These are phyloP conservation scores for Tardiomyces digboiensis DNA, from an alignment of 1,139 yeast genomes.

Conservation along the genomic window DNA sequence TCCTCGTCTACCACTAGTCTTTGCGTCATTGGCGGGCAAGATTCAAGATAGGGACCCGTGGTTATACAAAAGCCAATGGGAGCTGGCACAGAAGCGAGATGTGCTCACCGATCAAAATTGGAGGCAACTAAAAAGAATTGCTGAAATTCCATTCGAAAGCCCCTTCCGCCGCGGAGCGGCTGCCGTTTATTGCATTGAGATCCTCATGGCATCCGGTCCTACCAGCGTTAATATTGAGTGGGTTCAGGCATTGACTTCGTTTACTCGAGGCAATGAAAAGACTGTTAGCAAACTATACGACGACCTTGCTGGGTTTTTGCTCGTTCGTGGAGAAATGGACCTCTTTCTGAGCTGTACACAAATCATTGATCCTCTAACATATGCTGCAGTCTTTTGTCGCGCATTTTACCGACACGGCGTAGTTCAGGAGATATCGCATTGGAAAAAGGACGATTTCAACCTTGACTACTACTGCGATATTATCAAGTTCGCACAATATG, in stretches of 20 bases:
- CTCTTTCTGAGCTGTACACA: not conserved
- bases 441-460: not conserved
- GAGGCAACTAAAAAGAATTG: not conserved
- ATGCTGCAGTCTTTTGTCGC: not conserved
- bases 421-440: not conserved
- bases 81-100: not conserved
- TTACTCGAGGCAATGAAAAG: not conserved
- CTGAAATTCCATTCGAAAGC: not conserved
- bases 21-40: not conserved
- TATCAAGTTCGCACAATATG: not conserved
- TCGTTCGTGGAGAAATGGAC: not conserved
- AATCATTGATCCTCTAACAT: not conserved
- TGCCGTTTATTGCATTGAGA: not conserved
- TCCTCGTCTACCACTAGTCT: not conserved
- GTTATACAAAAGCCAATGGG: not conserved
- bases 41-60: not conserved
- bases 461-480: not conserved
- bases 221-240: not conserved
- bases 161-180: not conserved
- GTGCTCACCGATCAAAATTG: not conserved
- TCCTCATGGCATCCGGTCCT: not conserved
- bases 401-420: not conserved
- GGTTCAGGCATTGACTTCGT: not conserved
- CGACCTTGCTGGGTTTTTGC: not conserved
- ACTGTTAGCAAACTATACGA: not conserved